These are phyloP conservation scores for Fonsecaea multimorphosa DNA, from an alignment of 2,329 filamentous ascomycete species.

Conservation along the genomic window DNA sequence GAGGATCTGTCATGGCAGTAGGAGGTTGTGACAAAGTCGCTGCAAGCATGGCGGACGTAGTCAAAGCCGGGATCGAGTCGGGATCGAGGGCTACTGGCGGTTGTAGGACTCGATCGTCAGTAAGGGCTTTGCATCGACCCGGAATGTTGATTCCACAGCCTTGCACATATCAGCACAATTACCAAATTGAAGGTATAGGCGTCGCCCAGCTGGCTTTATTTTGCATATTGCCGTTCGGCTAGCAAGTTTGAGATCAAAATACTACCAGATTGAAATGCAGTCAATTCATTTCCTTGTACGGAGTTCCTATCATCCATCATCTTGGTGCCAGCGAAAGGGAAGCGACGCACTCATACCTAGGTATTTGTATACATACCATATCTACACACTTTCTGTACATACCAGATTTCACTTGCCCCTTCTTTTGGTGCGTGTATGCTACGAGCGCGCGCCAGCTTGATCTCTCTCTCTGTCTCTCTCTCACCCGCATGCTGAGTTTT, in stretches of 20 bases:
- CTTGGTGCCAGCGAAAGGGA: neutral
- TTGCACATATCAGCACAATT: constrained; percentile 2
- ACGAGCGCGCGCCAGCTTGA: too few species aligned
- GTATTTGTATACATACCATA: too few species aligned
- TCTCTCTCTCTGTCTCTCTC: too few species aligned
- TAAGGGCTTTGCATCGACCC: neutral
- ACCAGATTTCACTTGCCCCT: too few species aligned
- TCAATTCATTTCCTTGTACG: neutral
- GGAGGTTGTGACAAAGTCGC: neutral
- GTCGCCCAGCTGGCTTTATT: neutral
- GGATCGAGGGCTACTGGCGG: neutral
- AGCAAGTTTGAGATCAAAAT: neutral
- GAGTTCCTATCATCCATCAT: neutral
- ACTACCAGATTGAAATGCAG: neutral
- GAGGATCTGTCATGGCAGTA: neutral
- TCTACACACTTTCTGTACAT: too few species aligned
- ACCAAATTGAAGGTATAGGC: neutral
- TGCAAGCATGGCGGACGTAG: neutral
- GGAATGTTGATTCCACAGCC: neutral
- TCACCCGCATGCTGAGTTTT: too few species aligned
- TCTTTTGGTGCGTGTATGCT: too few species aligned
- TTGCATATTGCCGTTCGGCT: neutral
- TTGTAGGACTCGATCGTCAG: neutral
- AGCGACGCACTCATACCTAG: too few species aligned
- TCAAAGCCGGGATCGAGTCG: neutral